Conservation (phyloP, 345 rosid species). For the Linum trigynum region DNA sequence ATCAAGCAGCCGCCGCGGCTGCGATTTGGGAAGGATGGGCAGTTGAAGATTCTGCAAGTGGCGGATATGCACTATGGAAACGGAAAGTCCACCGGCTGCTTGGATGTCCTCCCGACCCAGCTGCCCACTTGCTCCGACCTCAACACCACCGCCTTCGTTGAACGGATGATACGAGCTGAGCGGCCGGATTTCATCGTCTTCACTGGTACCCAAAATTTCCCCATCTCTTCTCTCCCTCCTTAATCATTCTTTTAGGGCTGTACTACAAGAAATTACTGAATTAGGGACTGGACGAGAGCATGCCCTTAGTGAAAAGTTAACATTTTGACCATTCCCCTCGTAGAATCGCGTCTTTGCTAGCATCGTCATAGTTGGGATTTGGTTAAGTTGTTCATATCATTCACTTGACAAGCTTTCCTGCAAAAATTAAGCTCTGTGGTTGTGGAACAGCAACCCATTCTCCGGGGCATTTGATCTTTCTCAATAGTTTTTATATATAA, state of each 20-base stretch:
- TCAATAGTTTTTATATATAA: too few relatives aligned
- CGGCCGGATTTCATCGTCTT: slow-evolving; percentile 77
- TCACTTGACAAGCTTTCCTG: not conserved
- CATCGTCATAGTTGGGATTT: too few relatives aligned
- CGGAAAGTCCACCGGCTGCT: slow-evolving; percentile 50
- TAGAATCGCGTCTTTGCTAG: too few relatives aligned
- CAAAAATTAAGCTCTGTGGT: not conserved
- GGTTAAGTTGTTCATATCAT: too few relatives aligned
- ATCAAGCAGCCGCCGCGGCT: slow-evolving; percentile 16
- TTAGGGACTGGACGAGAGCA: too few relatives aligned
- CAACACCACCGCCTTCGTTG: slow-evolving; percentile 71
- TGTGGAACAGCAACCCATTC: not conserved
- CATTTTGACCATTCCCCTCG: too few relatives aligned
- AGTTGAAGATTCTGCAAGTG: slow-evolving; percentile 80
- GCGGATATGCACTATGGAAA: slow-evolving; percentile 88
- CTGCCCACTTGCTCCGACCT: slow-evolving; percentile 57
- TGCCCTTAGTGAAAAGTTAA: too few relatives aligned
- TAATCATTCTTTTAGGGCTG: too few relatives aligned
- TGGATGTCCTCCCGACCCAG: slow-evolving; percentile 44
- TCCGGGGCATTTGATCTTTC: not conserved
- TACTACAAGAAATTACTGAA: too few relatives aligned
- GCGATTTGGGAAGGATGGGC: slow-evolving; percentile 43
- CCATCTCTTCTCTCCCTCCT: too few relatives aligned
- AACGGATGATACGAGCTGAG: slow-evolving; percentile 67
- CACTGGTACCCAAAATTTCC: slow-evolving; percentile 40